Conservation (phyloP, 176 grass and related monocot genomes). For the Oryza punctata region DNA sequence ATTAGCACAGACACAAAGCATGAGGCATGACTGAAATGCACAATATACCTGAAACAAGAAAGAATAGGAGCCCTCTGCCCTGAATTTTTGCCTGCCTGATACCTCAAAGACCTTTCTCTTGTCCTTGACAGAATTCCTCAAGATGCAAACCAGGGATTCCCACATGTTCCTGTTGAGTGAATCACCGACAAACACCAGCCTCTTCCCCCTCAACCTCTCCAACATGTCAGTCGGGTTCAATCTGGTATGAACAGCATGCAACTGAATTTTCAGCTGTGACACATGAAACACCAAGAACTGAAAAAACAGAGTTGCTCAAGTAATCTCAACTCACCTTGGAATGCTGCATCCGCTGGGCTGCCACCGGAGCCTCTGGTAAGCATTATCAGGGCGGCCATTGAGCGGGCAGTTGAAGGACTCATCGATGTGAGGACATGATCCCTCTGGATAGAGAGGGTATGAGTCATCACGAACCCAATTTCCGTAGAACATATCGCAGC, state of each 20-base stretch:
- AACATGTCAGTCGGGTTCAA: constrained; percentile 74
- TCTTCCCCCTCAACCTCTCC: constrained; percentile 75
- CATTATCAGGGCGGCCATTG: constrained; percentile 79
- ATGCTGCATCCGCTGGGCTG: constrained; percentile 79
- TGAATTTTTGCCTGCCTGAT: constrained; percentile 73
- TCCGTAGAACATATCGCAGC: constrained; percentile 80
- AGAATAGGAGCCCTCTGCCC: constrained; percentile 68
- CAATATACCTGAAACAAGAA: constrained; percentile 62
- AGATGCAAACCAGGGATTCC: constrained; percentile 84
- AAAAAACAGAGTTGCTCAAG: constrained; percentile 1
- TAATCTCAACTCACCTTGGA: constrained; percentile 66
- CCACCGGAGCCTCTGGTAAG: constrained; percentile 88
- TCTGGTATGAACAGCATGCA: constrained; percentile 48
- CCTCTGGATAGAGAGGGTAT: constrained; percentile 78
- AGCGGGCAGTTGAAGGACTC: constrained; percentile 86
- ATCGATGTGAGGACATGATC: constrained; percentile 84
- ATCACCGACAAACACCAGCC: constrained; percentile 89
- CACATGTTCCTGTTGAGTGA: constrained; percentile 99
- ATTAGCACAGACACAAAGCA: neutral
- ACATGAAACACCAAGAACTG: neutral
- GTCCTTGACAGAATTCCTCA: constrained; percentile 65
- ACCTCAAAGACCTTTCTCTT: constrained; percentile 77
- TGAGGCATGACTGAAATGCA: neutral
- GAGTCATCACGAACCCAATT: constrained; percentile 82
- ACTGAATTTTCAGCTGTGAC: constrained; percentile 12